Evolutionary conservation across 2,329 filamentous ascomycete genomes (phyloP).

Genomic region (Sclerotinia subarctica): DNA sequence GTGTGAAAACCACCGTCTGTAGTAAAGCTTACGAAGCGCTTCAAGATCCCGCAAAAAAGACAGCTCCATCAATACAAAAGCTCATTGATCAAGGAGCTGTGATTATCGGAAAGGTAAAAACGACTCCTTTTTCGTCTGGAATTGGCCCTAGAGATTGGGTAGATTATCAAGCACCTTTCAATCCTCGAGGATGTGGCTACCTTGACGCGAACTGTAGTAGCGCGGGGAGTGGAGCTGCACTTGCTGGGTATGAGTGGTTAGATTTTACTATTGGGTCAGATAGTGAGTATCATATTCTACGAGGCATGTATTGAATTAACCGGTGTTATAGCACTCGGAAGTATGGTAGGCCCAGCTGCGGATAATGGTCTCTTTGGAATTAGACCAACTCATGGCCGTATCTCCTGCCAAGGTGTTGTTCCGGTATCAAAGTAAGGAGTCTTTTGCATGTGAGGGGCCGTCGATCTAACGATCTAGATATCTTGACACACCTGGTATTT

Average conservation of each 20-base stretch:
- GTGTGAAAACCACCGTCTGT: slow-evolving; percentile 53
- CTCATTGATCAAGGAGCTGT: slow-evolving; percentile 59
- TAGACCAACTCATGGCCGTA: slow-evolving; percentile 22
- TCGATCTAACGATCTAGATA: slow-evolving; percentile 17
- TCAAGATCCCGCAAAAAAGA: slow-evolving; percentile 45
- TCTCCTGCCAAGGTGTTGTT: slow-evolving; percentile 23
- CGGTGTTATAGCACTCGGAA: slow-evolving; percentile 21
- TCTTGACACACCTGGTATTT: slow-evolving; percentile 29
- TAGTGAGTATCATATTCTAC: slow-evolving; percentile 29
- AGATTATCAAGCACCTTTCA: slow-evolving; percentile 41
- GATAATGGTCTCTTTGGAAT: slow-evolving; percentile 26
- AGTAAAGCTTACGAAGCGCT: slow-evolving; percentile 55
- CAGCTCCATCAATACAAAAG: slow-evolving; percentile 49
- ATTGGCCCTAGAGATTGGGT: slow-evolving; percentile 43
- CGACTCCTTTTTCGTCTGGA: slow-evolving; percentile 44
- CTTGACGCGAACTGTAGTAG: slow-evolving; percentile 48
- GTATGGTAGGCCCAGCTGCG: slow-evolving; percentile 28
- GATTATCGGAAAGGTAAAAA: slow-evolving; percentile 51
- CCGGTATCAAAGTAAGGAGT: slow-evolving; percentile 22
- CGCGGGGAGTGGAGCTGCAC: slow-evolving; percentile 44
- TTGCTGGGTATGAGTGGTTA: slow-evolving; percentile 46
- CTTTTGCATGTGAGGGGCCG: no score
- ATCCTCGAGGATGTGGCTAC: slow-evolving; percentile 46
- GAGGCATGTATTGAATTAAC: background rate
- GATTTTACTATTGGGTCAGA: slow-evolving; percentile 50